Evolutionary conservation across 108 stramenopile genomes (phyloP), one percentile per base, ranked within the genome.

Genomic region (Cylindrotheca fusiformis): DNA sequence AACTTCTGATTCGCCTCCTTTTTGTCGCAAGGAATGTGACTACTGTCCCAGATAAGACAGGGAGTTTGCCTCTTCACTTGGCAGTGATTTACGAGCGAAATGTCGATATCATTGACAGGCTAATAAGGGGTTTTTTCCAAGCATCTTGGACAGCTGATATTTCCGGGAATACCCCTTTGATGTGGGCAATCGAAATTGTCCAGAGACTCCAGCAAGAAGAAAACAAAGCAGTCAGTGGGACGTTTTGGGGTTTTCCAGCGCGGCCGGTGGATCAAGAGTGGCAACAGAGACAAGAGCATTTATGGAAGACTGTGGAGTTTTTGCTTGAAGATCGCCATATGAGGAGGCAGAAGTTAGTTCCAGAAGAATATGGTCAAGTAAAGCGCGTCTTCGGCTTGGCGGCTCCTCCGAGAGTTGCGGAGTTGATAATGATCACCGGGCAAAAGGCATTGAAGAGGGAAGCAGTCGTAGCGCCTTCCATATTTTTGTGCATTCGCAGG

Each of bases 1-100:
- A 61, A 25, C 44, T 65, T 3, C 31, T 74, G 21, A 24, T 67
- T 25, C 65, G 65, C 25, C 20, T 61, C 6, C 31, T 74, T 32
- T 60, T 58, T 74, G 59, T 53, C 36, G 52, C 51, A 32, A 30
- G 60, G 33, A 47, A 74, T 52, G 53, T 64, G 17, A 53, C 72
- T 32, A 55, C 65, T 2, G 59, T 67, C 25, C 49, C 56, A 51
- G 65, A 67, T 27, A 56, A 41, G 30, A 58, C 65, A 10, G 65
- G 65, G 45, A 60, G 52, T 49, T 48, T 67, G 22, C 72, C 72
- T 3, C 20, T 74, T 17, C 72, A 74, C 61, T 36, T 74, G 20
- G 72, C 72, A 12, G 25, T 74, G 18, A 48, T 50, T 5, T 28
- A 61, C 48, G 58, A 49, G 36, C 55, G 63, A 3, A 14, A n/a